Evolutionary conservation across 306 rosid genomes (phyloP).

Genomic region (Begonia loranthoides): DNA sequence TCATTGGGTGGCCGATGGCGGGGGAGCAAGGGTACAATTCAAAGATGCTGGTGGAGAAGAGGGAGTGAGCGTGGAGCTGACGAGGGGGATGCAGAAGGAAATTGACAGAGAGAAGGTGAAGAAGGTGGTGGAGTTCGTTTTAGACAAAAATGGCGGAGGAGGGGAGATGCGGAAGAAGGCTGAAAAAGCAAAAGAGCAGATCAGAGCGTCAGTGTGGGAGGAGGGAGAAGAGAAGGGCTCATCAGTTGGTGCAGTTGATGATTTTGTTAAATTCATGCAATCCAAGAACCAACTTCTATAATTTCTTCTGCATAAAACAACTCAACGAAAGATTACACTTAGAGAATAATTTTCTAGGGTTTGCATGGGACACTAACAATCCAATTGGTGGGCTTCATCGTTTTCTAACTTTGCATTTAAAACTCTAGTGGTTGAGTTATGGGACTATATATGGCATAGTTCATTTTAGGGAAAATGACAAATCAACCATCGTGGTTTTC

Average conservation of each 20-base stretch:
- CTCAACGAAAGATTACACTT: too few relatives aligned
- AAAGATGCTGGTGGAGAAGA: constrained; percentile 69
- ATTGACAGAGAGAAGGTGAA: constrained; percentile 27
- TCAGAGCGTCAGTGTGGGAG: constrained; percentile 23
- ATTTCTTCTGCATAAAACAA: too few relatives aligned
- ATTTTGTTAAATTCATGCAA: constrained; percentile 10
- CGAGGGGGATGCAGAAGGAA: constrained; percentile 25
- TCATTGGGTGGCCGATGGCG: constrained; percentile 68
- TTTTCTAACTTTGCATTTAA: too few relatives aligned
- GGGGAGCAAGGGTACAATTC: constrained; percentile 63
- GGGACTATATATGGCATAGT: too few relatives aligned
- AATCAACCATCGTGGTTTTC: too few relatives aligned
- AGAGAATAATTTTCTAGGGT: too few relatives aligned
- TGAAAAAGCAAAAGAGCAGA: constrained; percentile 14
- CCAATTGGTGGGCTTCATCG: too few relatives aligned
- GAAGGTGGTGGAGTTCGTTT: constrained; percentile 32
- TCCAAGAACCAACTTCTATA: not conserved
- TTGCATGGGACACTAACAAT: too few relatives aligned
- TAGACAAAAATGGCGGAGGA: constrained; percentile 31
- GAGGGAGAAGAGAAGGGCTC: constrained; percentile 26
- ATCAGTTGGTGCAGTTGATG: constrained; percentile 23
- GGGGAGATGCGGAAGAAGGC: constrained; percentile 40
- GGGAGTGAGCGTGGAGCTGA: constrained; percentile 47
- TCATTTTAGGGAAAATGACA: too few relatives aligned
- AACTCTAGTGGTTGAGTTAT: too few relatives aligned